phyloP scores from a whole-genome alignment of 2,329 filamentous ascomycete genomes.

The Alternaria sp. region DNA sequence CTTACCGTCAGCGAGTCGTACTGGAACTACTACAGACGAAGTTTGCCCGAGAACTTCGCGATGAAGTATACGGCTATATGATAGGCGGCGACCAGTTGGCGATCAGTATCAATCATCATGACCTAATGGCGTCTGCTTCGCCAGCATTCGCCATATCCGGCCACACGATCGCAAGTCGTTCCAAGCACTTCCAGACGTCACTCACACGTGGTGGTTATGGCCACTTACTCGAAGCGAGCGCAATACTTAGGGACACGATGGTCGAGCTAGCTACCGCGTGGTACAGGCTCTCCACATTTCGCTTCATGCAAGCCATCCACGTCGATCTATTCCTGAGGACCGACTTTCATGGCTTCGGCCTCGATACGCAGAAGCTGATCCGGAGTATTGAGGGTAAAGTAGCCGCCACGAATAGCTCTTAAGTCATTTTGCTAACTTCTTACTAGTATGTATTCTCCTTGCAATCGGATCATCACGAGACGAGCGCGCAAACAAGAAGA shows the following conservation, averaged over 20 bases:
- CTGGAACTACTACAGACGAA: not conserved
- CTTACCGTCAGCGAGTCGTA: not conserved
- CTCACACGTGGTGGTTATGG: not conserved
- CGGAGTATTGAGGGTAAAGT: not conserved
- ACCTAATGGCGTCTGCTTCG: not conserved
- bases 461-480: no score
- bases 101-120: not conserved
- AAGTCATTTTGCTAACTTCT: not conserved
- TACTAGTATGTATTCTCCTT: not conserved
- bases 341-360: not conserved
- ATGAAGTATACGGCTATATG: not conserved
- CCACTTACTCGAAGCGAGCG: not conserved
- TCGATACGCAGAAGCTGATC: not conserved
- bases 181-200: not conserved
- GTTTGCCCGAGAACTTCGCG: not conserved
- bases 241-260: not conserved
- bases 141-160: not conserved
- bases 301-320: not conserved
- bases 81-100: not conserved
- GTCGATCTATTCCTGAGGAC: not conserved
- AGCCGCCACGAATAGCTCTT: not conserved
- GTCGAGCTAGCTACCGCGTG: not conserved
- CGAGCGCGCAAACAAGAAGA: not conserved
- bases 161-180: not conserved
- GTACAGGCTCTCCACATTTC: not conserved